These are phyloP conservation scores for Carex parvula DNA, from an alignment of 176 grass and related monocot species.

Conservation along the genomic window DNA sequence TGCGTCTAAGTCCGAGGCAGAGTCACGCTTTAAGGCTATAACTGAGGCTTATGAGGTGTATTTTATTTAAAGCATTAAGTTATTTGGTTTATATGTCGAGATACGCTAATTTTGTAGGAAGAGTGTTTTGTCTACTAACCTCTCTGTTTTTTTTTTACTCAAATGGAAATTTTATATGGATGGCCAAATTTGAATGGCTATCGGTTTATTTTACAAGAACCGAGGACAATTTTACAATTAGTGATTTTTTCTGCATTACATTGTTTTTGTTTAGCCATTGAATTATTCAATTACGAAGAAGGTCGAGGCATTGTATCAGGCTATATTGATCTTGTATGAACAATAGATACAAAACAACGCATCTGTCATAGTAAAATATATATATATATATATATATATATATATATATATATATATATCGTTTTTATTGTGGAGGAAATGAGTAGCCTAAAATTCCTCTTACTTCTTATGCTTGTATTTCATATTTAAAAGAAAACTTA, in stretches of 20 bases:
- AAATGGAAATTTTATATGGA: too few species aligned
- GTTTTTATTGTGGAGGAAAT: too few species aligned
- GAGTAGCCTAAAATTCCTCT: too few species aligned
- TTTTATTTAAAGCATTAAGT: background rate
- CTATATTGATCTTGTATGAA: background rate
- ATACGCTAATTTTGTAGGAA: background rate
- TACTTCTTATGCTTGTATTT: background rate
- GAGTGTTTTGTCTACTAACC: background rate
- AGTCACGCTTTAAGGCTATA: constrained; percentile 87
- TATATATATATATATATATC: too few species aligned
- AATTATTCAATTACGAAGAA: background rate
- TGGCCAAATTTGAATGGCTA: too few species aligned
- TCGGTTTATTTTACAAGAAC: background rate
- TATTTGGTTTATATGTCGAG: background rate
- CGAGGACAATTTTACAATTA: constrained; percentile 1
- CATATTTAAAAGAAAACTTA: background rate
- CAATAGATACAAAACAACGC: background rate
- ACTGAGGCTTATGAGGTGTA: constrained; percentile 84
- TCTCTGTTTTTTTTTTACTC: background rate
- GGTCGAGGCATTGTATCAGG: background rate
- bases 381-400: too few species aligned
- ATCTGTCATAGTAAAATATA: too few species aligned
- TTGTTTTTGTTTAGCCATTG: background rate
- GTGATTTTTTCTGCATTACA: background rate
- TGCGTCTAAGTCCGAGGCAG: constrained; percentile 81